These are phyloP conservation scores for Acidiella bohemica DNA, from an alignment of 495 filamentous ascomycete species.

Conservation along the genomic window DNA sequence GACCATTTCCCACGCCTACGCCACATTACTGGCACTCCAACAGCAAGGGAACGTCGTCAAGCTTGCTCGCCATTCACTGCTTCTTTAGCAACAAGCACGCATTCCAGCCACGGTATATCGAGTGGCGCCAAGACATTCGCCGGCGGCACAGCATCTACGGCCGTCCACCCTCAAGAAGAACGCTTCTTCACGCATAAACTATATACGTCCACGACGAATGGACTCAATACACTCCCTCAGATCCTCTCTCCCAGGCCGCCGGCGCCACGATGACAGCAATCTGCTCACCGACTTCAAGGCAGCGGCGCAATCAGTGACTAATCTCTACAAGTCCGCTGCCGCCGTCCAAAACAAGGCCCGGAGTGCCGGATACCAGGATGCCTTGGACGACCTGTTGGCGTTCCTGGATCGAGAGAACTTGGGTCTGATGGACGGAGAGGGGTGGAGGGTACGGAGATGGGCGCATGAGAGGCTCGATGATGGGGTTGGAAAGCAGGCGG, in stretches of 20 bases:
- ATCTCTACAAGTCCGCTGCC: conserved; percentile 83
- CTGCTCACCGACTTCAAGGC: conserved; percentile 80
- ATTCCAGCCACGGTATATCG: too few relatives aligned
- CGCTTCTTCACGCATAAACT: too few relatives aligned
- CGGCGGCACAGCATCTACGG: too few relatives aligned
- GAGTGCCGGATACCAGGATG: conserved; percentile 79
- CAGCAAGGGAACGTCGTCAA: too few relatives aligned
- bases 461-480: conserved; percentile 64
- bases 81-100: too few relatives aligned
- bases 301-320: conserved; percentile 88
- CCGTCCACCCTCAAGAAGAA: too few relatives aligned
- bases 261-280: conserved; percentile 34
- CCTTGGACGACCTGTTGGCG: conserved; percentile 71
- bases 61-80: too few relatives aligned
- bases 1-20: too few relatives aligned
- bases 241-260: conserved; percentile 39
- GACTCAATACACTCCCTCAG: conserved; percentile 66
- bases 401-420: conserved; percentile 75
- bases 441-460: conserved; percentile 71
- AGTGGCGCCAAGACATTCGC: too few relatives aligned
- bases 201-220: too few relatives aligned
- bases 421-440: conserved; percentile 65
- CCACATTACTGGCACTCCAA: too few relatives aligned
- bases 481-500: conserved; percentile 41
- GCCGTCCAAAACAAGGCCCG: conserved; percentile 60